Evolutionary conservation across 2,329 filamentous ascomycete species (phyloP).

Genomic region (Zasmidium angulare): DNA sequence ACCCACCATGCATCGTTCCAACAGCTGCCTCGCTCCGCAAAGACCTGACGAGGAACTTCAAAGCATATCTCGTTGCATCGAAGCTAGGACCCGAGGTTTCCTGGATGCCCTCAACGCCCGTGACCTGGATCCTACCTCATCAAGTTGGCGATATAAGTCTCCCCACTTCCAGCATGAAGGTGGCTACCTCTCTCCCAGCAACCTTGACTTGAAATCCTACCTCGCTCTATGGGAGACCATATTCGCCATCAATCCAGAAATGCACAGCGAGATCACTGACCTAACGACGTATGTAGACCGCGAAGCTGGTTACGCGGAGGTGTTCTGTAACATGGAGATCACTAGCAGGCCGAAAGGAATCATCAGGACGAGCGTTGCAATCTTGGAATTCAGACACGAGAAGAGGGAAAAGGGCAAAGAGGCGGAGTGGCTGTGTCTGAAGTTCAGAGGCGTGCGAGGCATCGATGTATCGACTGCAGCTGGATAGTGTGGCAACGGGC

Average conservation of each 20-base stretch:
- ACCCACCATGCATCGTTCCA: neutral
- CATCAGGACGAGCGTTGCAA: neutral
- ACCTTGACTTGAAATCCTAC: neutral
- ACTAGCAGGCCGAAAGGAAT: neutral
- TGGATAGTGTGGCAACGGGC: too few relatives aligned
- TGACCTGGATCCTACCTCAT: neutral
- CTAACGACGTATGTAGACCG: neutral
- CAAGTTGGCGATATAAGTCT: neutral
- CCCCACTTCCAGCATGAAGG: neutral
- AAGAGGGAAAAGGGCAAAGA: neutral
- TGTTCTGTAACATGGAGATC: neutral
- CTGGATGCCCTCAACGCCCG: neutral
- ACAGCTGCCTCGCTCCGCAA: neutral
- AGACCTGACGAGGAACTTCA: neutral
- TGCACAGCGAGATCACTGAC: neutral
- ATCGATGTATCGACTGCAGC: neutral
- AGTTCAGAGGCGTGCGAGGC: neutral
- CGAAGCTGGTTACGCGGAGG: neutral
- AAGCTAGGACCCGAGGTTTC: neutral
- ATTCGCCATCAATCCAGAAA: neutral
- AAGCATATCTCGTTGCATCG: neutral
- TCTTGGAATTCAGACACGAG: neutral
- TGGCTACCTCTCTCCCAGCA: neutral
- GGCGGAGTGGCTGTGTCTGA: neutral
- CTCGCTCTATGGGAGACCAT: neutral